Evolutionary conservation across 768 basidiomycete species (phyloP).

Genomic region (Candolleomyces aberdarensis): DNA sequence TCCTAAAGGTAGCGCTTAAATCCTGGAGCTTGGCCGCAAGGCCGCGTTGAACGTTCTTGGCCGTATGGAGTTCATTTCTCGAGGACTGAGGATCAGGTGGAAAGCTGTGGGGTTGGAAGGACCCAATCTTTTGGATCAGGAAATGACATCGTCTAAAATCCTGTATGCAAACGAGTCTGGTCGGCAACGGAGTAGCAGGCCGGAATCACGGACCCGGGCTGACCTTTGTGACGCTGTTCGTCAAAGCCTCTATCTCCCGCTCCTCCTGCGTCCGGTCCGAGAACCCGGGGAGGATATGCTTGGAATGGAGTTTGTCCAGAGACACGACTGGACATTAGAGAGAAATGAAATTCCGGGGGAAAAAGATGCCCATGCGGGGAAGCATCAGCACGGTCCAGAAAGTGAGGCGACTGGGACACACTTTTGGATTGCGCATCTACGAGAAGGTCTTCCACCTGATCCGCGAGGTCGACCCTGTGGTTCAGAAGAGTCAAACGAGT

Average conservation of each 20-base stretch:
- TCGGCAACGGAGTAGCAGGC: constrained; percentile 35
- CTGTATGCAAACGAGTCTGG: constrained; percentile 27
- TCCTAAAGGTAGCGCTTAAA: constrained; percentile 86
- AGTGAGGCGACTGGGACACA: constrained; percentile 27
- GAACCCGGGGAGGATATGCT: constrained; percentile 94
- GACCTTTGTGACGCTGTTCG: constrained; percentile 86
- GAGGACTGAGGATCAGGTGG: constrained; percentile 49
- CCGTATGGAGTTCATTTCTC: constrained; percentile 54
- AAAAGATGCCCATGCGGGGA: constrained; percentile 16
- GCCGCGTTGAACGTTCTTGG: constrained; percentile 93
- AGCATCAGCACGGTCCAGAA: constrained; percentile 12
- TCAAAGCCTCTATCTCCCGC: constrained; percentile 84
- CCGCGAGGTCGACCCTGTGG: constrained; percentile 86
- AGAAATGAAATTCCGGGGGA: constrained; percentile 7
- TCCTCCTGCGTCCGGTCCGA: constrained; percentile 93
- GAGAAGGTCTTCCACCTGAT: constrained; percentile 83
- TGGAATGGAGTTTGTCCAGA: constrained; percentile 94
- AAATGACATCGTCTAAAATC: constrained; percentile 63
- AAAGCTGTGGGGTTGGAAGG: constrained; percentile 57
- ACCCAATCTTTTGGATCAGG: constrained; percentile 74
- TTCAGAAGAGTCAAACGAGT: constrained; percentile 17
- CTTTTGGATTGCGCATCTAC: constrained; percentile 71
- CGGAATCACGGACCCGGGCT: constrained; percentile 30
- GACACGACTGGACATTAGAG: constrained; percentile 56
- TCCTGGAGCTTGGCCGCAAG: constrained; percentile 97